A percentile compares a stretch with the other conserved stretches of the same genome.
Conservation (phyloP, 106 monocot species). For the Acorus gramineus region DNA sequence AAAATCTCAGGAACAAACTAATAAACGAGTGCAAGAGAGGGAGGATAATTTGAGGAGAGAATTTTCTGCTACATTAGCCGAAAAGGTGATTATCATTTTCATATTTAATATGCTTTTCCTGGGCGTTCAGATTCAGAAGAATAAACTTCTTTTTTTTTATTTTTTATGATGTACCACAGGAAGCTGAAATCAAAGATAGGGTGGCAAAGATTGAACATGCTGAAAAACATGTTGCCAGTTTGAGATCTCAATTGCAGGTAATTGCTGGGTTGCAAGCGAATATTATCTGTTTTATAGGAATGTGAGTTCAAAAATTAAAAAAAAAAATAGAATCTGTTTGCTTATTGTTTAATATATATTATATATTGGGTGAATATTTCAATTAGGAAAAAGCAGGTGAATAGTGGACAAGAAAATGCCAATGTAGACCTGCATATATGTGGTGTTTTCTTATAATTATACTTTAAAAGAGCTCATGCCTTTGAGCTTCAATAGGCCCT, state of each 20-base stretch:
- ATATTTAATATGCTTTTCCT: conserved; percentile 2
- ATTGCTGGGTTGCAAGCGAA: background rate
- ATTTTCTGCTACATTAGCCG: conserved; percentile 42
- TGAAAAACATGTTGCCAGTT: conserved; percentile 38
- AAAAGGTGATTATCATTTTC: conserved; percentile 37
- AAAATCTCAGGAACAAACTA: conserved; percentile 59
- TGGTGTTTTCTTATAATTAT: too few relatives aligned
- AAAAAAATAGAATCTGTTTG: background rate
- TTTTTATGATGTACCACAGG: conserved; percentile 22
- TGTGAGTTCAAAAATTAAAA: background rate
- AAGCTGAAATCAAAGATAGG: conserved; percentile 67
- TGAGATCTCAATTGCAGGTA: conserved; percentile 56
- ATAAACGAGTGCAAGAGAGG: conserved; percentile 67
- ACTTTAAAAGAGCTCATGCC: too few relatives aligned
- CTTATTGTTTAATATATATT: background rate
- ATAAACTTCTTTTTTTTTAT: background rate
- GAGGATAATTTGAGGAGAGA: conserved; percentile 68
- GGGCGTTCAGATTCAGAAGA: background rate
- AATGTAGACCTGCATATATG: too few relatives aligned
- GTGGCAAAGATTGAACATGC: conserved; percentile 38
- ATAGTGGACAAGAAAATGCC: too few relatives aligned
- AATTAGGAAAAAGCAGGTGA: too few relatives aligned
- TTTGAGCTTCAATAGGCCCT: too few relatives aligned
- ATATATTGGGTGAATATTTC: too few relatives aligned
- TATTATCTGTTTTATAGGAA: background rate